Conservation (phyloP, 2,329 filamentous ascomycete genomes). For the Cordyceps sp. region DNA sequence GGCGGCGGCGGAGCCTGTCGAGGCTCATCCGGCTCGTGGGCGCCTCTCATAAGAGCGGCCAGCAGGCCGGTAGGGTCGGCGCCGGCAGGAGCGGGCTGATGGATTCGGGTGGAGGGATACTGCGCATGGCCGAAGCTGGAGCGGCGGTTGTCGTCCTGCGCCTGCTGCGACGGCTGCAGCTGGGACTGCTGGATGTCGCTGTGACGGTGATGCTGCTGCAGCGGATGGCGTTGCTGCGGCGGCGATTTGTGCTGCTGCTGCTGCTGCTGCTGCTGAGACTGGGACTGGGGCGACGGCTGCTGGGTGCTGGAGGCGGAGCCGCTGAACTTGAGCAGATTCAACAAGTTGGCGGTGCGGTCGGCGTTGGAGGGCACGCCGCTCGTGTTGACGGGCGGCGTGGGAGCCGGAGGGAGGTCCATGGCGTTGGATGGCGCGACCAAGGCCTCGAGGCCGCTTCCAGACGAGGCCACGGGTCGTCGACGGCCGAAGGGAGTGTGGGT, state of each 20-base stretch:
- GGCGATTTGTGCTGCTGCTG: slow-evolving; percentile 13
- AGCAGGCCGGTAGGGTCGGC: slow-evolving; percentile 41
- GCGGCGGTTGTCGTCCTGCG: slow-evolving; percentile 6
- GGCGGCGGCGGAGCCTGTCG: slow-evolving; percentile 7
- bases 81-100: slow-evolving; percentile 38
- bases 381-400: slow-evolving; percentile 26
- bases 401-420: slow-evolving; percentile 32
- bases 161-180: too few relatives aligned
- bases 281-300: slow-evolving; percentile 16
- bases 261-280: slow-evolving; percentile 9
- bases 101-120: slow-evolving; percentile 23
- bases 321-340: slow-evolving; percentile 47
- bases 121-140: slow-evolving; percentile 7
- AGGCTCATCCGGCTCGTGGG: slow-evolving; percentile 28
- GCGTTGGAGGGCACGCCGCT: slow-evolving; percentile 19
- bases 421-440: slow-evolving; percentile 3
- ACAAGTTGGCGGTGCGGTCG: slow-evolving; percentile 36
- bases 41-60: slow-evolving; percentile 43
- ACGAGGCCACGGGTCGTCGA: background rate
- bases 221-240: slow-evolving; percentile 11
- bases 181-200: too few relatives aligned
- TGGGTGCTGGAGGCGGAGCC: slow-evolving; percentile 15
- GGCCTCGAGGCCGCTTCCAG: background rate
- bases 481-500: background rate
- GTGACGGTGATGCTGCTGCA: slow-evolving; percentile 5